Percentiles rank a stretch among this genome's conserved stretches.
phyloP scores from a whole-genome alignment of 441 rosid genomes.

The Sinapis alba region DNA sequence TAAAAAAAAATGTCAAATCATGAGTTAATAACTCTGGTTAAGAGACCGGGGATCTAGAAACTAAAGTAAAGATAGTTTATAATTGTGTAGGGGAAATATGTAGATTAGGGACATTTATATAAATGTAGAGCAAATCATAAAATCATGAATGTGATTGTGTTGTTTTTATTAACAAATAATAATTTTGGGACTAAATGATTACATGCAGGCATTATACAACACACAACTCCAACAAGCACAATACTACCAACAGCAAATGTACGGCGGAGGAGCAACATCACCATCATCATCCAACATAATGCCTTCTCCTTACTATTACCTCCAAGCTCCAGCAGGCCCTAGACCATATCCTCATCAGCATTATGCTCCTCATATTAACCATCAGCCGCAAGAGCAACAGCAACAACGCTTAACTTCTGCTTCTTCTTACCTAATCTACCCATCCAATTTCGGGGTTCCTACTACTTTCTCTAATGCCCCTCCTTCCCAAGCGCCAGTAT shows the following conservation, averaged over 20 bases:
- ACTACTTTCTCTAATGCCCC: slow-evolving; percentile 48
- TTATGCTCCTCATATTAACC: slow-evolving; percentile 11
- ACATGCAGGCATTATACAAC: slow-evolving; percentile 52
- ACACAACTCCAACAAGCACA: slow-evolving; percentile 68
- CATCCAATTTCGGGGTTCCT: slow-evolving; percentile 49
- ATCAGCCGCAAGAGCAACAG: slow-evolving; percentile 39
- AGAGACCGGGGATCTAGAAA: background rate
- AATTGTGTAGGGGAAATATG: background rate
- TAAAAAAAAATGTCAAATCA: too few relatives aligned
- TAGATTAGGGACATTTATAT: background rate
- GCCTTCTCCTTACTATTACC: slow-evolving; percentile 66
- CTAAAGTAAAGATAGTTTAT: background rate
- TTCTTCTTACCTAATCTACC: slow-evolving; percentile 48
- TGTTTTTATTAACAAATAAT: background rate
- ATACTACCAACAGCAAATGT: slow-evolving; percentile 56
- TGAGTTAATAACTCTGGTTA: too few relatives aligned
- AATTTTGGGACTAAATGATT: slow-evolving; percentile 1
- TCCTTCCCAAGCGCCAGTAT: slow-evolving; percentile 44
- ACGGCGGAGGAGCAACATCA: slow-evolving; percentile 45
- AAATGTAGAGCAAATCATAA: slow-evolving; percentile 11
- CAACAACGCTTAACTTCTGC: slow-evolving; percentile 48
- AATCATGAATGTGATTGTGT: slow-evolving; percentile 28
- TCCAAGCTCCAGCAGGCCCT: slow-evolving; percentile 46
- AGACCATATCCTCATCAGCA: slow-evolving; percentile 40
- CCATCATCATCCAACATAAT: slow-evolving; percentile 54